Evolutionary conservation across 148 eudicot species (phyloP), one percentile per base, ranked within the genome.

Genomic region (Spergularia bocconei): DNA sequence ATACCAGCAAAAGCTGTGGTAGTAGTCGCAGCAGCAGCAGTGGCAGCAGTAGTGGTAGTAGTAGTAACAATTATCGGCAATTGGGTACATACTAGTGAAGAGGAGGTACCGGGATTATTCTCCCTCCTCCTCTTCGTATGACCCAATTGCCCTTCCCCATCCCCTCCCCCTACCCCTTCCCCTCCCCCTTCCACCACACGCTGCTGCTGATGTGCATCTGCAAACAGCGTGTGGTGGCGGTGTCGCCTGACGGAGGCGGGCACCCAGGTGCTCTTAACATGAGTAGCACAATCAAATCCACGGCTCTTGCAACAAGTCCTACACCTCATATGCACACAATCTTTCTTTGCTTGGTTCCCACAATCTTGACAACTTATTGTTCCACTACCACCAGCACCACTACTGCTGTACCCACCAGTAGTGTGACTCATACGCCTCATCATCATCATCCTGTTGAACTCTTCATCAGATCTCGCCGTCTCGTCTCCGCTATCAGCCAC

Each of bases 271-370:
- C 83, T 80, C 66, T 62, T 84, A 23, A 84, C 77, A 54, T 84
- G 86, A 16, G 86, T 84, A 2, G 81, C 52, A 17, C 86, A 84
- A n/a, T 84, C 79, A 52, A 77, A 80, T 2, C 84, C 86, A 0
- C 81, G 76, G 11, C 81, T 80, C 60, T 84, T 84, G 20, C 86
- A 84, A 47, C 86, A 84, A 57, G 86, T 80, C 4, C 86, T 74
- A 59, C 86, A 84, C 23, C 86, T 70, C 86, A 84, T 84, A 14
- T 84, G 78, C 5, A 58, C 64, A 66, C 86, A 84, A 52, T 84
- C 86, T 20, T 80, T 84, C 66, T 84, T 84, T 0, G 86, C 86
- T 74, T 84, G 86, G 77, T 84, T 84, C 0, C 86, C 86, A n/a
- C 86, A 84, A 25, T 84, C 86, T 33, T 80, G 86, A 38, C 86